These are phyloP conservation scores for Aureobasidium musti DNA, from an alignment of 2,329 filamentous ascomycete genomes.

Conservation along the genomic window DNA sequence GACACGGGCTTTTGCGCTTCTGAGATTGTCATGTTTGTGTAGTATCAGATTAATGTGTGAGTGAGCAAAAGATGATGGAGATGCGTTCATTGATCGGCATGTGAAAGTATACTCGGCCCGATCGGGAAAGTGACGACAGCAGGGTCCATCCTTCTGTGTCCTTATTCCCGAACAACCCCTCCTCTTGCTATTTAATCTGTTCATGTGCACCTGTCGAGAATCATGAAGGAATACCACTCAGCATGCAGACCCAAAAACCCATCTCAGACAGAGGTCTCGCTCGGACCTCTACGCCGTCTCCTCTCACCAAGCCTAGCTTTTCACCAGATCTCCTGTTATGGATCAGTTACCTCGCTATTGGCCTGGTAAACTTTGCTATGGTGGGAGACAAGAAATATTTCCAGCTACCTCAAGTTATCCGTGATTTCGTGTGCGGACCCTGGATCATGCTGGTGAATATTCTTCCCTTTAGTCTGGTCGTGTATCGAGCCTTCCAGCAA, in stretches of 20 bases:
- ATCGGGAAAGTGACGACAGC: conserved; percentile 7
- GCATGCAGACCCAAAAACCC: background rate
- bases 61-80: conserved; percentile 7
- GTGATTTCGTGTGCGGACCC: too few species aligned
- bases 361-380: too few species aligned
- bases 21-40: background rate
- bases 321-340: background rate
- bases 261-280: background rate
- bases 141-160: conserved; percentile 2
- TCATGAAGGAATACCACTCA: background rate
- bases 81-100: conserved; percentile 18
- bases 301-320: background rate
- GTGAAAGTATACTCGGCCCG: conserved; percentile 16
- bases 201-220: background rate
- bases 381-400: too few species aligned
- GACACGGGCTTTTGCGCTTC: conserved; percentile 53
- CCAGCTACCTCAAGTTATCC: too few species aligned
- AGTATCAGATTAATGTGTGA: too few species aligned
- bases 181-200: background rate
- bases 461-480: too few species aligned
- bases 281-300: background rate
- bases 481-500: too few species aligned
- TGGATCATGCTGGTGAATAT: too few species aligned
- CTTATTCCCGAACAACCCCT: too few species aligned
- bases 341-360: background rate